Conservation (phyloP, 139 green algal species). For the Deuterostichococcus epilithicus region DNA sequence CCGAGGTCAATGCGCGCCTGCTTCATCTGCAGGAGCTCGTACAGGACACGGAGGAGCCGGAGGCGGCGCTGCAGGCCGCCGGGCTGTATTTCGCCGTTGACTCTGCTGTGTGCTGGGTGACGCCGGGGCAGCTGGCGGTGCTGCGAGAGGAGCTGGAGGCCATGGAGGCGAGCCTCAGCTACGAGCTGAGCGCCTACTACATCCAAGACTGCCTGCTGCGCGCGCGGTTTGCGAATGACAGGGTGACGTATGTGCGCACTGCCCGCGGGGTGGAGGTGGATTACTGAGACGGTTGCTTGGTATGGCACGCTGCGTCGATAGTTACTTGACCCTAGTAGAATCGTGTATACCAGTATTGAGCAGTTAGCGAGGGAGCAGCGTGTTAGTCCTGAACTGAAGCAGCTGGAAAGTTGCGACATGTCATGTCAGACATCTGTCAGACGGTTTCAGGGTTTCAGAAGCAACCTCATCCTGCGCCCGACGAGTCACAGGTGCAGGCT, state of each 20-base stretch:
- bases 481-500: too few relatives aligned
- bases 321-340: too few relatives aligned
- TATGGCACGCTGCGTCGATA: too few relatives aligned
- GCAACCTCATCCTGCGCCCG: too few relatives aligned
- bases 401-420: too few relatives aligned
- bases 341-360: too few relatives aligned
- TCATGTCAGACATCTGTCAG: too few relatives aligned
- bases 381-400: too few relatives aligned
- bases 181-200: slow-evolving; percentile 14
- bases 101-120: slow-evolving; percentile 15
- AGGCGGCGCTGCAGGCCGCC: not conserved
- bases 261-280: not conserved
- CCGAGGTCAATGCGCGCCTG: not conserved
- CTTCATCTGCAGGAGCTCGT: not conserved
- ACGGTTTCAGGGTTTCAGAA: too few relatives aligned
- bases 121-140: slow-evolving; percentile 12
- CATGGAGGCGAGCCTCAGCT: slow-evolving; percentile 7
- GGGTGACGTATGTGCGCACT: not conserved
- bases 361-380: too few relatives aligned
- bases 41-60: not conserved
- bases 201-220: slow-evolving; percentile 14
- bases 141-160: slow-evolving; percentile 3
- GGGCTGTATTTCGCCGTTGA: not conserved
- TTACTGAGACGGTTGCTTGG: too few relatives aligned
- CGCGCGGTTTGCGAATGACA: not conserved